Conservation (phyloP, 2,329 filamentous ascomycete genomes). For the Exophiala calicioides region DNA sequence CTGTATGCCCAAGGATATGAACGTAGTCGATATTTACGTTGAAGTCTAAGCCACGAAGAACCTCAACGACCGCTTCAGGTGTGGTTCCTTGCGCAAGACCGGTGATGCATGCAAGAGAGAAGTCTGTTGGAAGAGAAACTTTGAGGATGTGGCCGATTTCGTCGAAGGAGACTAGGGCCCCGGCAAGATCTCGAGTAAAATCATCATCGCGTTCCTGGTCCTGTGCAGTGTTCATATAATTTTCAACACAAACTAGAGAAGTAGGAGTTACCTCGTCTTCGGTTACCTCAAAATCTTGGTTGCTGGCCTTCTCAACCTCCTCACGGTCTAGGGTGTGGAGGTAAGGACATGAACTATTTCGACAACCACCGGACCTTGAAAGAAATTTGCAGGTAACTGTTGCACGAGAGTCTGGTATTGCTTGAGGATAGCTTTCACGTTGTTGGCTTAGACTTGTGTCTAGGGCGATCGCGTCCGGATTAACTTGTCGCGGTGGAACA, state of each 20-base stretch:
- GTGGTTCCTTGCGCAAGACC: constrained; percentile 26
- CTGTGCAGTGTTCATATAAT: constrained; percentile 1
- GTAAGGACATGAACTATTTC: constrained; percentile 5
- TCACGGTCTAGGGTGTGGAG: neutral
- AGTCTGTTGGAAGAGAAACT: constrained; percentile 32
- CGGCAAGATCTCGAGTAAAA: constrained; percentile 30
- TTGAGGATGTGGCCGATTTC: constrained; percentile 30
- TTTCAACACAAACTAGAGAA: neutral
- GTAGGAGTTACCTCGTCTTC: constrained; percentile 22
- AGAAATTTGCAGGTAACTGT: constrained; percentile 8
- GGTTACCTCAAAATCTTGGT: constrained; percentile 6
- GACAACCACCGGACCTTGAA: constrained; percentile 7
- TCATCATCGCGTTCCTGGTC: constrained; percentile 23
- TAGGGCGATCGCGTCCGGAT: constrained; percentile 4
- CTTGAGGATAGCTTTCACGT: neutral
- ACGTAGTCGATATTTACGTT: constrained; percentile 22
- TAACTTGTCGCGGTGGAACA: constrained; percentile 9
- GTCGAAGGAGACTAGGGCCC: constrained; percentile 29
- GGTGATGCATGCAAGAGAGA: constrained; percentile 30
- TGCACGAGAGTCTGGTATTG: constrained; percentile 8
- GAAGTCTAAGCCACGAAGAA: constrained; percentile 25
- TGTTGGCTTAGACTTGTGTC: constrained; percentile 1
- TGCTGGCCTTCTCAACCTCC: constrained; percentile 1
- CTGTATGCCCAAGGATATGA: constrained; percentile 15
- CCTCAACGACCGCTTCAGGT: constrained; percentile 16